Evolutionary conservation across 2,329 filamentous ascomycete genomes (phyloP).

Genomic region (Alternaria arborescens): DNA sequence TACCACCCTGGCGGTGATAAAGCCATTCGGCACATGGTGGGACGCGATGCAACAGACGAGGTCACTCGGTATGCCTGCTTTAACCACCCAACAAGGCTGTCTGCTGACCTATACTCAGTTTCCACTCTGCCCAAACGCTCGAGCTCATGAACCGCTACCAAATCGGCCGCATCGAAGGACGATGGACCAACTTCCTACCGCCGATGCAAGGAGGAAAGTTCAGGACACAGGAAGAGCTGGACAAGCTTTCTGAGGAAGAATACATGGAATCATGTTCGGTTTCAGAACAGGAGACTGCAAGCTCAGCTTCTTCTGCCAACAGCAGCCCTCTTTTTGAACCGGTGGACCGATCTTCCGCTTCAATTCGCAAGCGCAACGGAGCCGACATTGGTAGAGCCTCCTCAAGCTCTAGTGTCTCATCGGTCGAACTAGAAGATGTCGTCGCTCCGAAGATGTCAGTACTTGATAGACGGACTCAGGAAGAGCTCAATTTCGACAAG

Average conservation of each 20-base stretch:
- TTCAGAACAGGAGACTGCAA: slow-evolving; percentile 38
- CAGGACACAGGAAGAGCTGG: slow-evolving; percentile 59
- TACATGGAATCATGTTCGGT: slow-evolving; percentile 25
- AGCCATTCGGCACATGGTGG: slow-evolving; percentile 91
- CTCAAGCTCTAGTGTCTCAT: slow-evolving; percentile 69
- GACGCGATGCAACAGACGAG: slow-evolving; percentile 92
- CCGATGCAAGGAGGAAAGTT: slow-evolving; percentile 91
- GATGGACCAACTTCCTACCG: slow-evolving; percentile 87
- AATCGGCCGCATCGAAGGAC: slow-evolving; percentile 81
- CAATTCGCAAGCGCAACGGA: slow-evolving; percentile 53
- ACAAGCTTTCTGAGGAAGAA: slow-evolving; percentile 47
- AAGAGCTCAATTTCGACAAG: slow-evolving; percentile 78
- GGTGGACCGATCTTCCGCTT: slow-evolving; percentile 50
- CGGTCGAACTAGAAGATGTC: slow-evolving; percentile 54
- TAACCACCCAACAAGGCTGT: neutral
- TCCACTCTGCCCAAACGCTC: slow-evolving; percentile 82
- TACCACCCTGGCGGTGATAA: slow-evolving; percentile 94
- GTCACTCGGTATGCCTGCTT: slow-evolving; percentile 76
- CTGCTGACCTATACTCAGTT: slow-evolving; percentile 58
- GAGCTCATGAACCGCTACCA: slow-evolving; percentile 81
- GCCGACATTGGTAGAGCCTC: slow-evolving; percentile 51
- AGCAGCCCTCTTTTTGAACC: slow-evolving; percentile 68
- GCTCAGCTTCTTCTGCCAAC: slow-evolving; percentile 60
- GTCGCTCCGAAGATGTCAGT: slow-evolving; percentile 63
- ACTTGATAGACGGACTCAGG: slow-evolving; percentile 75